A percentile compares a stretch with the other conserved stretches of the same genome.
Conservation (phyloP, 2,329 filamentous ascomycete genomes). For the Neonectria punicea region DNA sequence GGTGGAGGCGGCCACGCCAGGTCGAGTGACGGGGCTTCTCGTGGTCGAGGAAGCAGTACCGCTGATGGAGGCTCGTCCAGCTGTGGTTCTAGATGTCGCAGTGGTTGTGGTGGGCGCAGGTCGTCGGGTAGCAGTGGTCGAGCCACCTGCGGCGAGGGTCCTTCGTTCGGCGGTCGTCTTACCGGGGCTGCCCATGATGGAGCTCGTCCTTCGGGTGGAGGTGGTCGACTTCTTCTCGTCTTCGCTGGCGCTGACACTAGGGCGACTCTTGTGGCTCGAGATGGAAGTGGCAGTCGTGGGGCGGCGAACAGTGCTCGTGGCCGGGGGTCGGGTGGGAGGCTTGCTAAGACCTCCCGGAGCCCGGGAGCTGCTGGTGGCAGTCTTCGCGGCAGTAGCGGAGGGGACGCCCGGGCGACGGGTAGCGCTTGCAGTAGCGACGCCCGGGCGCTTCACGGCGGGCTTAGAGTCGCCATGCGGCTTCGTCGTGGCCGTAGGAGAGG, state of each 20-base stretch:
- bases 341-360: slow-evolving; percentile 57
- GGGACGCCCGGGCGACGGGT: slow-evolving; percentile 47
- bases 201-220: slow-evolving; percentile 56
- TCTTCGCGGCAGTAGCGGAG: slow-evolving; percentile 42
- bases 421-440: slow-evolving; percentile 47
- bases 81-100: slow-evolving; percentile 49
- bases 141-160: slow-evolving; percentile 47
- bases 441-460: slow-evolving; percentile 50
- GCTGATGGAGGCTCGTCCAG: slow-evolving; percentile 45
- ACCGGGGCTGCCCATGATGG: slow-evolving; percentile 53
- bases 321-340: slow-evolving; percentile 60
- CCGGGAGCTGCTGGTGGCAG: slow-evolving; percentile 48
- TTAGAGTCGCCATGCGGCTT: slow-evolving; percentile 47
- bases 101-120: slow-evolving; percentile 46
- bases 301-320: slow-evolving; percentile 47
- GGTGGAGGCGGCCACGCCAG: slow-evolving; percentile 53
- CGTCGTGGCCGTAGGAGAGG: slow-evolving; percentile 47
- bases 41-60: slow-evolving; percentile 46
- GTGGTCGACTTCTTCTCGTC: slow-evolving; percentile 60
- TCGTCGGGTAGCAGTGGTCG: slow-evolving; percentile 49
- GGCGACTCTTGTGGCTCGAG: slow-evolving; percentile 58
- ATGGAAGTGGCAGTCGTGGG: slow-evolving; percentile 50
- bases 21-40: slow-evolving; percentile 50
- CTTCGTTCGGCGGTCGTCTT: slow-evolving; percentile 49
- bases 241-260: slow-evolving; percentile 60